phyloP scores from a whole-genome alignment of 2,329 filamentous ascomycete species.

The Hymenoscyphus scutula region DNA sequence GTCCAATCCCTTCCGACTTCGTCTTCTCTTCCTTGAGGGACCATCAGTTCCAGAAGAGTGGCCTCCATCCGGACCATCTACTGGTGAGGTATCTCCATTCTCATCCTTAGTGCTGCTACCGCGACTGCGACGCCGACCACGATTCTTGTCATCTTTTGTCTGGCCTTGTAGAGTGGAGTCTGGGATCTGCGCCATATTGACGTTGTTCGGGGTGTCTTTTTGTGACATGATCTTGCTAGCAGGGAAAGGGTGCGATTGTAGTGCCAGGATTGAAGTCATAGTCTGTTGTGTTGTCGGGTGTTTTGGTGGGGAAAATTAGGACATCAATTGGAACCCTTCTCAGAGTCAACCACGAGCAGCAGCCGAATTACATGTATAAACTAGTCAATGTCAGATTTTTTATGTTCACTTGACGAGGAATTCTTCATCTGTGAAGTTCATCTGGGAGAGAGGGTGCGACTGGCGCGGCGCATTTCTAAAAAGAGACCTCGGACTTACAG shows the following conservation, averaged over 20 bases:
- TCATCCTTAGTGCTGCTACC: conserved; percentile 26
- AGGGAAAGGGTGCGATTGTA: conserved; percentile 29
- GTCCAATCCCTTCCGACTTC: conserved; percentile 75
- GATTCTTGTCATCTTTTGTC: conserved; percentile 31
- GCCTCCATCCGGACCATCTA: conserved; percentile 27
- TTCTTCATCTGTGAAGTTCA: background rate
- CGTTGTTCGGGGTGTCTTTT: conserved; percentile 26
- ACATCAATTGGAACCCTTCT: background rate
- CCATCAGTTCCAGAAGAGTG: conserved; percentile 36
- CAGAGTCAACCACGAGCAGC: background rate
- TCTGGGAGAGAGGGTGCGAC: background rate
- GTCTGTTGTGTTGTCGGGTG: conserved; percentile 18
- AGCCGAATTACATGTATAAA: background rate
- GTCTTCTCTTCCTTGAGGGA: conserved; percentile 53
- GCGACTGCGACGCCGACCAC: conserved; percentile 35
- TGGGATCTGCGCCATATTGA: conserved; percentile 26
- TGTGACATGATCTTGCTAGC: conserved; percentile 29
- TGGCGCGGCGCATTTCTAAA: background rate
- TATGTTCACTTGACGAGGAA: background rate
- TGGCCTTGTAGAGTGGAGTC: conserved; percentile 27
- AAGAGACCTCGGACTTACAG: background rate
- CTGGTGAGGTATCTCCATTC: conserved; percentile 29
- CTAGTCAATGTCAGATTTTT: background rate
- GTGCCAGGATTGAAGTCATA: conserved; percentile 37
- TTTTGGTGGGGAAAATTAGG: background rate